phyloP scores from a whole-genome alignment of 176 grass and related monocot genomes.

The Oryza rufipogon region DNA sequence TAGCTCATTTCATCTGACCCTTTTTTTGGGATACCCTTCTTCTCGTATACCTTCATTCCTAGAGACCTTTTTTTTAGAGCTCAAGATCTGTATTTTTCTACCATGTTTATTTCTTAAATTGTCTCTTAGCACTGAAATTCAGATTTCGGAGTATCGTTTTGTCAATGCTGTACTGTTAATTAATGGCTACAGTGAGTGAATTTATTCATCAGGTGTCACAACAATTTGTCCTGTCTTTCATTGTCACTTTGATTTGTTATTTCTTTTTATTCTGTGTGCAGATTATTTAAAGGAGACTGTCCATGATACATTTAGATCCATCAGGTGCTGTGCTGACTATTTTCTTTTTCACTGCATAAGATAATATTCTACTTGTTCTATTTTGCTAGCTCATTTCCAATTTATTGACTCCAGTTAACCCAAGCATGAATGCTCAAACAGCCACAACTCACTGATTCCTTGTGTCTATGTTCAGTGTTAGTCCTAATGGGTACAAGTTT shows the following conservation, averaged over 20 bases:
- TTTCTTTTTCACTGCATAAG: slow-evolving; percentile 3
- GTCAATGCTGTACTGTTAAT: slow-evolving; percentile 6
- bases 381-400: neutral
- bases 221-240: slow-evolving; percentile 1
- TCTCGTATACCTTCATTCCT: neutral
- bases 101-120: neutral
- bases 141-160: neutral
- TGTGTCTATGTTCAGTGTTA: slow-evolving; percentile 69
- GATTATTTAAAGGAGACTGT: slow-evolving; percentile 80
- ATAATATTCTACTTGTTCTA: neutral
- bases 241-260: slow-evolving; percentile 17
- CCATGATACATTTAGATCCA: slow-evolving; percentile 60
- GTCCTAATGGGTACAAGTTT: slow-evolving; percentile 72
- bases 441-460: neutral
- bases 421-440: slow-evolving; percentile 18
- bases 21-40: neutral
- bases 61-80: neutral
- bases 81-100: neutral
- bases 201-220: slow-evolving; percentile 25
- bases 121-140: neutral
- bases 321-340: slow-evolving; percentile 57
- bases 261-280: slow-evolving; percentile 46
- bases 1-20: neutral
- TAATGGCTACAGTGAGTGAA: slow-evolving; percentile 14
- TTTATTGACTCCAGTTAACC: slow-evolving; percentile 20